These are phyloP conservation scores for Pseudogymnoascus sp. DNA, from an alignment of 2,329 filamentous ascomycete genomes.

Conservation along the genomic window DNA sequence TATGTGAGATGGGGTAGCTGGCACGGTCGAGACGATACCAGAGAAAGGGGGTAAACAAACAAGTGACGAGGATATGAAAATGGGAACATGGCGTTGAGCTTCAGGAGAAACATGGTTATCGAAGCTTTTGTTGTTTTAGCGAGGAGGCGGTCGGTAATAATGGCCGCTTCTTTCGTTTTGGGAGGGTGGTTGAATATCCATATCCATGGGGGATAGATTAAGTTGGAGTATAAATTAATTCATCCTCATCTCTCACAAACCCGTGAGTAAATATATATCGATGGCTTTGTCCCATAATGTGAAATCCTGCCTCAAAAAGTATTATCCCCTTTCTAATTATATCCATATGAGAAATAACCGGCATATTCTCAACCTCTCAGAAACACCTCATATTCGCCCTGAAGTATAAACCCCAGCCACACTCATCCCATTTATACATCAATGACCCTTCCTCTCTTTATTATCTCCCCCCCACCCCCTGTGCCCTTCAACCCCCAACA, in stretches of 20 bases:
- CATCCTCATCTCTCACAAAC: not conserved
- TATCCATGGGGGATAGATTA: not conserved
- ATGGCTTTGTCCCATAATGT: not conserved
- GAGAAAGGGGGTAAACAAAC: not conserved
- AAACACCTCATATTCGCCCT: not conserved
- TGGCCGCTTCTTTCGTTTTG: not conserved
- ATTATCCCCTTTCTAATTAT: not conserved
- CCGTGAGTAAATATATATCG: not conserved
- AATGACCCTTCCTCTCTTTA: not conserved
- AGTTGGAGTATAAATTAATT: not conserved
- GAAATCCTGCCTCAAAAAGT: not conserved
- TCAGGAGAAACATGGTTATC: not conserved
- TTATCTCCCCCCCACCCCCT: not conserved
- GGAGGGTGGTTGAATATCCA: not conserved
- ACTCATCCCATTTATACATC: not conserved
- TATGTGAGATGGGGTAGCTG: conserved; percentile 31
- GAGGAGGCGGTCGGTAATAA: not conserved
- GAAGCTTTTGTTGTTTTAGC: not conserved
- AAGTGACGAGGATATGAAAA: not conserved
- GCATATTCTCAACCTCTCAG: not conserved
- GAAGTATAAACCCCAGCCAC: not conserved
- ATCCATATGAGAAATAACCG: not conserved
- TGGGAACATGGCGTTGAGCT: not conserved
- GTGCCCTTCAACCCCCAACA: not conserved
- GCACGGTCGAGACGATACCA: not conserved